Evolutionary conservation across 2,329 filamentous ascomycete genomes (phyloP), one percentile per base, ranked within the genome.

Genomic region (Dissoconium aciculare): DNA sequence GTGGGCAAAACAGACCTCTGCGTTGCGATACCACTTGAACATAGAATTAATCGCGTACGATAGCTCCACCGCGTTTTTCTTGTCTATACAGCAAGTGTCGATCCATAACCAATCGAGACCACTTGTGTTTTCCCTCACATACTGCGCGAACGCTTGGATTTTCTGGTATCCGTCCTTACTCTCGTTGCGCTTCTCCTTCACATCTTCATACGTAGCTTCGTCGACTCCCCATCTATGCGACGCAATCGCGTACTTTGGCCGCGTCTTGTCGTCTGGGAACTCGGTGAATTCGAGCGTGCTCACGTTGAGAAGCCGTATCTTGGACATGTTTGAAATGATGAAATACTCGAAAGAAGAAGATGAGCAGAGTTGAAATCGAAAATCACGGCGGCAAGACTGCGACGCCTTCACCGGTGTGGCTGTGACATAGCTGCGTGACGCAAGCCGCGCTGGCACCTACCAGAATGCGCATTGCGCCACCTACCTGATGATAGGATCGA

Each of bases 51-150:
- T n/a, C n/a, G n/a, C n/a, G n/a, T n/a, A n/a, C n/a, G n/a, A n/a
- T n/a, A n/a, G n/a, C n/a, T 47, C 43, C 26, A 32, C 35, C 13
- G 24, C 35, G 32, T 30, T 39, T 13, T 31, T 27, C 17, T 40
- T 37, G 26, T 46, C 32, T 11, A 47, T 47, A 29, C 40, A 44
- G 31, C 37, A 42, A 5, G 40, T 46, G 17, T 46, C 44, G 11
- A 47, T 29, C 43, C 39, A 44, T 9, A 43, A 29, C 40, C 34
- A 42, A 6, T 40, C 27, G 3, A 44, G 30, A 2, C 15, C 27
- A 1, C 19, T 26, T 10, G 43, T 26, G 12, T 36, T 11, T 11
- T 34, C 21, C 15, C 19, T 13, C 3, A 43, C 23, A 30, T 41
- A 43, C 14, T 29, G 14, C 15, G 36, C 36, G 31, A 41, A 44